phyloP scores from a whole-genome alignment of 352 stramenopile genomes.

The Elongisporangium prolatum region DNA sequence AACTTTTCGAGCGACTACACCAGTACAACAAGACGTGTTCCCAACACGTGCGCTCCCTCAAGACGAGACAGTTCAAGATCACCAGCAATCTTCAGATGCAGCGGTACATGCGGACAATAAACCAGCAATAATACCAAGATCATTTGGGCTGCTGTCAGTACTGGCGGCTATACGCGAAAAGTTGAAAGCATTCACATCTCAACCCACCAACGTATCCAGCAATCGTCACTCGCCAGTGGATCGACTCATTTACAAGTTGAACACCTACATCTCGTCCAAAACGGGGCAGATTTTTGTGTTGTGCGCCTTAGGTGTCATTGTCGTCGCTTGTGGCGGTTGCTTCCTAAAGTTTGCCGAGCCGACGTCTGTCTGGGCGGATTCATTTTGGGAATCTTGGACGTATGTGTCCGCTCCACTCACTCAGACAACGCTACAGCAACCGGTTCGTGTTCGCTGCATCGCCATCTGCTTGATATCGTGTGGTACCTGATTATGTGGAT shows the following conservation, averaged over 20 bases:
- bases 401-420: constrained; percentile 48
- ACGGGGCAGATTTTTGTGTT: constrained; percentile 47
- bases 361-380: constrained; percentile 26
- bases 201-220: background rate
- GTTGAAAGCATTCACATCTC: too few species aligned
- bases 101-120: too few species aligned
- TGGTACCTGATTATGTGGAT: too few species aligned
- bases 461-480: too few species aligned
- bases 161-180: too few species aligned
- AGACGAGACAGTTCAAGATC: too few species aligned
- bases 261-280: constrained; percentile 64
- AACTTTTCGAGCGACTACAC: too few species aligned
- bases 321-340: constrained; percentile 38
- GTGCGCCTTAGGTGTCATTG: constrained; percentile 27
- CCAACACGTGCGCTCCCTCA: too few species aligned
- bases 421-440: constrained; percentile 31
- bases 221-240: constrained; percentile 29
- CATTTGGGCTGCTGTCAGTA: too few species aligned
- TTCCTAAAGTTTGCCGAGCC: constrained; percentile 35
- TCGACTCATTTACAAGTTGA: constrained; percentile 44
- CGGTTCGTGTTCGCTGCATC: constrained; percentile 12
- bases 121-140: too few species aligned
- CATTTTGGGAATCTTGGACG: constrained; percentile 60
- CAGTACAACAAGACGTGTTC: too few species aligned
- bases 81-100: too few species aligned